Evolutionary conservation across 1,139 yeast genomes (phyloP).

Genomic region (Candida sojae): DNA sequence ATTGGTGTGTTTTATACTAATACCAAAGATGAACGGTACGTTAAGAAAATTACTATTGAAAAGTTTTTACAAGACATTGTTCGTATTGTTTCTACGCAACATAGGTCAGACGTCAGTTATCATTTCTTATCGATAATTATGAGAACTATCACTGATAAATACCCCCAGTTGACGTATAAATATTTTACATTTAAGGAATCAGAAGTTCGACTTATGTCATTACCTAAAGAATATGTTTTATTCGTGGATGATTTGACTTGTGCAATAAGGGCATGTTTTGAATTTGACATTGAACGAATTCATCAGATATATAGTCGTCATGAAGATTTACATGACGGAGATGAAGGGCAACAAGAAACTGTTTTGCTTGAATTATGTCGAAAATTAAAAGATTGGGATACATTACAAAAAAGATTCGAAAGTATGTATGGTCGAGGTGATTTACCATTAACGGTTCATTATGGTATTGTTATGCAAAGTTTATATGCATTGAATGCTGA

Average conservation of each 20-base stretch:
- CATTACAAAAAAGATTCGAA: conserved; percentile 64
- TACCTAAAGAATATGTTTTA: conserved; percentile 5
- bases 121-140: conserved; percentile 10
- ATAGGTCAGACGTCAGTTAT: not conserved
- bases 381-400: conserved; percentile 54
- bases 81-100: conserved; percentile 4
- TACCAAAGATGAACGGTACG: not conserved
- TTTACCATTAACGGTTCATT: conserved; percentile 59
- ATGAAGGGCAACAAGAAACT: conserved; percentile 34
- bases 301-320: conserved; percentile 24
- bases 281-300: conserved; percentile 25
- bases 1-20: conserved; percentile 8
- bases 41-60: too few species aligned
- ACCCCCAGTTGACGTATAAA: conserved; percentile 8
- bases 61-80: conserved; percentile 2
- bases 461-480: conserved; percentile 64
- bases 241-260: conserved; percentile 27
- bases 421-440: conserved; percentile 58
- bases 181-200: conserved; percentile 21
- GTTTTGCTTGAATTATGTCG: conserved; percentile 52
- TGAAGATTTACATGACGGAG: conserved; percentile 31
- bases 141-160: conserved; percentile 6
- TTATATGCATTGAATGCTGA: conserved; percentile 59
- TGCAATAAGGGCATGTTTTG: conserved; percentile 31
- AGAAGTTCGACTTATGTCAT: conserved; percentile 3